phyloP scores from a whole-genome alignment of 2,329 filamentous ascomycete genomes.

The Colletotrichum camelliae region DNA sequence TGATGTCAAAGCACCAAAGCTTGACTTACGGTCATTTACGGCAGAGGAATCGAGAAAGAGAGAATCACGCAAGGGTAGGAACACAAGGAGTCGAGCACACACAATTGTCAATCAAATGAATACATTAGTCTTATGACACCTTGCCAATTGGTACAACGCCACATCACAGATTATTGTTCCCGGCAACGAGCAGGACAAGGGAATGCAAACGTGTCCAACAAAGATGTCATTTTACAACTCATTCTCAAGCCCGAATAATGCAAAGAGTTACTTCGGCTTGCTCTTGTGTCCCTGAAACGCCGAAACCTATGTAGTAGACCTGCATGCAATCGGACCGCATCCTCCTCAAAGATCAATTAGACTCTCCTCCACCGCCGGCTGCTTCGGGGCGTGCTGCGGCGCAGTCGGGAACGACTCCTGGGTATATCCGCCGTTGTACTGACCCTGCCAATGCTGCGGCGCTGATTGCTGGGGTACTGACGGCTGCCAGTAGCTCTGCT shows the following conservation, averaged over 20 bases:
- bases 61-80: neutral
- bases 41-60: neutral
- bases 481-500: slow-evolving; percentile 40
- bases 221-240: slow-evolving; percentile 10
- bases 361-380: slow-evolving; percentile 73
- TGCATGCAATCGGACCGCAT: neutral
- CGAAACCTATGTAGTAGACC: neutral
- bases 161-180: neutral
- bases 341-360: slow-evolving; percentile 73
- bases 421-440: slow-evolving; percentile 49
- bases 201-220: neutral
- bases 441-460: slow-evolving; percentile 27
- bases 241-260: slow-evolving; percentile 6
- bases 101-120: neutral
- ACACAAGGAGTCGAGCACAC: neutral
- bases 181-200: neutral
- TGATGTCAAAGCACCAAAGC: neutral
- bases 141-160: neutral
- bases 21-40: neutral
- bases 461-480: slow-evolving; percentile 33
- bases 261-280: neutral
- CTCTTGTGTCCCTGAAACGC: slow-evolving; percentile 12
- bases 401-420: slow-evolving; percentile 71
- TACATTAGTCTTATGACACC: neutral
- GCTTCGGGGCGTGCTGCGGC: slow-evolving; percentile 65